These are phyloP conservation scores for Phytophthora foliorum DNA, from an alignment of 352 stramenopile genomes.

Conservation along the genomic window DNA sequence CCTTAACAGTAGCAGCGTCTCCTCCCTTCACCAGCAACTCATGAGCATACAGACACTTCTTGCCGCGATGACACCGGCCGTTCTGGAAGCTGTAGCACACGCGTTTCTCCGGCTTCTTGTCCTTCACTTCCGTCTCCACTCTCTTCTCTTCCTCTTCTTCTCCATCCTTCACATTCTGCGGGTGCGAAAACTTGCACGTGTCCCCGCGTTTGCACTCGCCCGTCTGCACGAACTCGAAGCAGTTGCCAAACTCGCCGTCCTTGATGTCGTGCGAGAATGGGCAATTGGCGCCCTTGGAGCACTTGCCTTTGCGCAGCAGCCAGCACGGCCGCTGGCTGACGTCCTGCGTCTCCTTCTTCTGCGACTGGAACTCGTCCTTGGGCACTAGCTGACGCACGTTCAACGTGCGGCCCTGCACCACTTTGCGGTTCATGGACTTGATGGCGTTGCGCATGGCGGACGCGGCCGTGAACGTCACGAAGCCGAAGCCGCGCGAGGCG, in stretches of 20 bases:
- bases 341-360: slow-evolving; percentile 53
- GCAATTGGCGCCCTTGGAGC: slow-evolving; percentile 73
- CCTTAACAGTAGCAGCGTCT: not conserved
- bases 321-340: slow-evolving; percentile 66
- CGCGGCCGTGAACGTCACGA: slow-evolving; percentile 81
- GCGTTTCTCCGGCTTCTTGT: slow-evolving; percentile 48
- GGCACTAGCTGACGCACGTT: slow-evolving; percentile 80
- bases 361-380: slow-evolving; percentile 73
- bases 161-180: slow-evolving; percentile 16
- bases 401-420: slow-evolving; percentile 73
- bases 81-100: slow-evolving; percentile 84
- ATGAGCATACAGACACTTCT: slow-evolving; percentile 74
- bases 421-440: slow-evolving; percentile 81
- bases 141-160: slow-evolving; percentile 13
- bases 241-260: slow-evolving; percentile 78
- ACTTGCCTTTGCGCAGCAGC: slow-evolving; percentile 84
- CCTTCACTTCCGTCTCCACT: slow-evolving; percentile 15
- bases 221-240: slow-evolving; percentile 85
- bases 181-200: slow-evolving; percentile 79
- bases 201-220: slow-evolving; percentile 75
- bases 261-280: slow-evolving; percentile 83
- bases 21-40: slow-evolving; percentile 50
- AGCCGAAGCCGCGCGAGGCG: slow-evolving; percentile 81
- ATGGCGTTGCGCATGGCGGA: slow-evolving; percentile 80
- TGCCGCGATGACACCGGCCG: slow-evolving; percentile 78